Conservation (phyloP, 2,329 filamentous ascomycete genomes). For the Amylocarpus encephaloides region DNA sequence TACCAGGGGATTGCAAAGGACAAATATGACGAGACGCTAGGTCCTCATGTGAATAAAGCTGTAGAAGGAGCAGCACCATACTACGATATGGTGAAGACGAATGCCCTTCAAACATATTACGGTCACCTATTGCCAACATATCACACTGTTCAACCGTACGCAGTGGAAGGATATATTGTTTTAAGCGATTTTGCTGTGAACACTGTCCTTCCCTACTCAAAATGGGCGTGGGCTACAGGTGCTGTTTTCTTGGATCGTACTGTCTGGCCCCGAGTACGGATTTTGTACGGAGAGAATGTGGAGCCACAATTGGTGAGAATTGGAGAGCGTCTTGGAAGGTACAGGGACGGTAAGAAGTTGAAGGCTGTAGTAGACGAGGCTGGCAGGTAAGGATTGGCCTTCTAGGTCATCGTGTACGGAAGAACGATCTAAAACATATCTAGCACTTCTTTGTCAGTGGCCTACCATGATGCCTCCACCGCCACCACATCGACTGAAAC, state of each 20-base stretch:
- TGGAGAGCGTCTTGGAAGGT: slow-evolving; percentile 76
- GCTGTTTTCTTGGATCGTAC: slow-evolving; percentile 67
- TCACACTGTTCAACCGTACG: slow-evolving; percentile 66
- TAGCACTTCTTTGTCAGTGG: slow-evolving; percentile 26
- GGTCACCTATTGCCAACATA: slow-evolving; percentile 72
- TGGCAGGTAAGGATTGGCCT: slow-evolving; percentile 36
- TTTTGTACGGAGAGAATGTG: slow-evolving; percentile 83
- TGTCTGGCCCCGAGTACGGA: slow-evolving; percentile 73
- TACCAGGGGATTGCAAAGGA: slow-evolving; percentile 54
- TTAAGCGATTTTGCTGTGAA: slow-evolving; percentile 61
- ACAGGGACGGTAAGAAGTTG: slow-evolving; percentile 56
- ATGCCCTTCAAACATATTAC: slow-evolving; percentile 62
- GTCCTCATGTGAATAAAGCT: slow-evolving; percentile 64
- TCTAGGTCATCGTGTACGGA: slow-evolving; percentile 6
- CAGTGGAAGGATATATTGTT: slow-evolving; percentile 58
- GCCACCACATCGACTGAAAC: slow-evolving; percentile 24
- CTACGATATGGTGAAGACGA: slow-evolving; percentile 58
- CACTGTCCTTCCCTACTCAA: slow-evolving; percentile 65
- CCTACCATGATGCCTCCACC: slow-evolving; percentile 27
- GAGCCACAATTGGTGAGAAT: slow-evolving; percentile 93
- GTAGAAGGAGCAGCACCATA: slow-evolving; percentile 60
- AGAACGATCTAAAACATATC: slow-evolving; percentile 1
- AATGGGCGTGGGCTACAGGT: slow-evolving; percentile 63
- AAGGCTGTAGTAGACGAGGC: slow-evolving; percentile 51
- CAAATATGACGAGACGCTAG: slow-evolving; percentile 65